Base-by-base conservation (phyloP, 306 rosid species). In the Casuarina equisetifolia region DNA sequence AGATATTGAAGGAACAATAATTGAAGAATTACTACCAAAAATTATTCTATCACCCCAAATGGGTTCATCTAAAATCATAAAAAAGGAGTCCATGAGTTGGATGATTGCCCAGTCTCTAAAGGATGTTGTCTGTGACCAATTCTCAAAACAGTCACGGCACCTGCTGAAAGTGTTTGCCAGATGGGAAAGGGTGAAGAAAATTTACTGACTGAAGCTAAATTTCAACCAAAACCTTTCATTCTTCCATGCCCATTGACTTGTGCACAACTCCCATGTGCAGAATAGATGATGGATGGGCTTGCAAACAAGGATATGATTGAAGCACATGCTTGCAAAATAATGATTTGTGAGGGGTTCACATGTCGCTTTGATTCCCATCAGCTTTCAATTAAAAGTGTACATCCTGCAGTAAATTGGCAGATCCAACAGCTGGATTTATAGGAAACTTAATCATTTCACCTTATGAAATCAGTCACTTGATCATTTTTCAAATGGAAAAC, bases 331-430 rank as follows among this genome's bases (percentile, higher is more conserved):
- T 13, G 82, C 38, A 44, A 72, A 59, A 17, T 38, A 70, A 49
- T 72, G 74, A 72, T 71, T 25, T 4, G 48, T 63, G 63, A 57
- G 74, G 43, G 25, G 42, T 70, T 25, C 59, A 17, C 72, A 70
- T 75, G 81, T 78, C 70, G 45, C 71, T 46, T 70, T 78, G 81
- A 70, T 78, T 78, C 81, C 61, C 62, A 78, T 61, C 72, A 70
- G 42, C 51, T 72, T 78, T 9, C 73, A 71, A 70, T 42, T 48
- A 15, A 78, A 78, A 54, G 70, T 11, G 4, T 13, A 62, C 3
- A 36, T 10, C n/a, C 36, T 36, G 36, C 40, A 4, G 9, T 12
- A 59, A 52, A 52, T 9, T 52, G 20, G 58, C 19, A 52, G 12
- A 52, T 16, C 51, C 58, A 52, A 52, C 19, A 19, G 57, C 58